A percentile compares a stretch with the other conserved stretches of the same genome.
Evolutionary conservation across 371 early-diverging fungal genomes (phyloP).

Genomic region (Mucor irregularis): DNA sequence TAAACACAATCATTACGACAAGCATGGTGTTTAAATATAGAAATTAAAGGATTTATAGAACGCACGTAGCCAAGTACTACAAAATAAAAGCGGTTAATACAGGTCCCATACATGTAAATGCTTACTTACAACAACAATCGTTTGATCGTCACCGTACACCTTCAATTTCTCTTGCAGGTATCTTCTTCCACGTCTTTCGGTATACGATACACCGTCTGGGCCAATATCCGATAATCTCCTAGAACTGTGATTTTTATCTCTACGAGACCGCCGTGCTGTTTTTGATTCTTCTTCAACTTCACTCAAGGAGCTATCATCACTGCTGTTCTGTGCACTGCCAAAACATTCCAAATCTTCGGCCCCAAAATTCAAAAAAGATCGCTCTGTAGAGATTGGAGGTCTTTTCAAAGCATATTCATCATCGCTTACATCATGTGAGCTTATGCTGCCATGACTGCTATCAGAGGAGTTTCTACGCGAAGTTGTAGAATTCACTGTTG

Average conservation of each 20-base stretch:
- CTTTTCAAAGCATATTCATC: not conserved
- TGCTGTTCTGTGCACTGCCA: not conserved
- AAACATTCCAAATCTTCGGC: conserved; percentile 1
- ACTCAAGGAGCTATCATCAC: not conserved
- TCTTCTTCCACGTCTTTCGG: conserved; percentile 35
- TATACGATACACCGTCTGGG: conserved; percentile 32
- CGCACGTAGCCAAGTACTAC: conserved; percentile 23
- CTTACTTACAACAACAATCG: conserved; percentile 42
- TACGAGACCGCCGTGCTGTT: not conserved
- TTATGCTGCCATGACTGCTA: not conserved
- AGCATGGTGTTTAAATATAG: too few species aligned
- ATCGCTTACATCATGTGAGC: not conserved
- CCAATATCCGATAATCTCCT: conserved; percentile 11
- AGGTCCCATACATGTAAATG: not conserved
- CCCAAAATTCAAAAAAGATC: not conserved
- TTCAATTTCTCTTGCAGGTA: conserved; percentile 36
- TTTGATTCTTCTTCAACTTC: conserved; percentile 2
- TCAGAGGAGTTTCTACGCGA: not conserved
- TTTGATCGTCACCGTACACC: conserved; percentile 49
- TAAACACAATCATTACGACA: too few species aligned
- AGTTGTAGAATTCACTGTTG: not conserved
- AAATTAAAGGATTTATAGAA: too few species aligned
- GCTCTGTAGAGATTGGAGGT: not conserved
- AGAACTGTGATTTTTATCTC: not conserved
- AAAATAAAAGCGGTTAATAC: not conserved